Evolutionary conservation across 202 grass and related monocot genomes (phyloP).

Genomic region (Elaeis oleifera): DNA sequence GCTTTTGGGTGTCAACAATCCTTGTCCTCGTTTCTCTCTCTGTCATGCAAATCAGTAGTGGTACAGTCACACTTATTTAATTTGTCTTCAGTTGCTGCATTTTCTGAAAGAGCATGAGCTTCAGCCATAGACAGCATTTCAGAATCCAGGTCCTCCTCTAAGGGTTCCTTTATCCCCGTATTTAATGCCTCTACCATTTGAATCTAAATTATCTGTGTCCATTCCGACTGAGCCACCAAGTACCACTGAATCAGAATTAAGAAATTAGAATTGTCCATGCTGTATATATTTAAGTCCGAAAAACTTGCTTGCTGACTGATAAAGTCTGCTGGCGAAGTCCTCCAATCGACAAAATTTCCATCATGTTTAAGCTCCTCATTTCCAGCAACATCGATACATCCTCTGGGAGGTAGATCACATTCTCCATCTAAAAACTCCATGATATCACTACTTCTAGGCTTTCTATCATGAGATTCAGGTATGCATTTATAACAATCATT

Average conservation of each 20-base stretch:
- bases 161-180: conserved; percentile 5
- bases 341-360: too few species aligned
- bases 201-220: conserved; percentile 35
- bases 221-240: neutral
- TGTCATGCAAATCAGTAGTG: too few species aligned
- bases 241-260: neutral
- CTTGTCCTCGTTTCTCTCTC: too few species aligned
- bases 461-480: too few species aligned
- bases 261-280: neutral
- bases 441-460: too few species aligned
- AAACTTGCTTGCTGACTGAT: conserved; percentile 7
- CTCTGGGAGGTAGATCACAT: too few species aligned
- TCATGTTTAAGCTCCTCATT: too few species aligned
- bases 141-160: conserved; percentile 1
- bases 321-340: neutral
- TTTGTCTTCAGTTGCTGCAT: conserved; percentile 27
- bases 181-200: conserved; percentile 22
- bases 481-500: too few species aligned
- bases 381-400: too few species aligned
- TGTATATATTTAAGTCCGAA: neutral
- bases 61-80: neutral
- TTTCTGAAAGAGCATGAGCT: conserved; percentile 5
- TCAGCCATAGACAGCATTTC: conserved; percentile 13
- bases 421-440: too few species aligned
- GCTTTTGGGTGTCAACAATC: too few species aligned